Evolutionary conservation across 768 basidiomycete genomes (phyloP).

Genomic region (Favolaschia claudopus): DNA sequence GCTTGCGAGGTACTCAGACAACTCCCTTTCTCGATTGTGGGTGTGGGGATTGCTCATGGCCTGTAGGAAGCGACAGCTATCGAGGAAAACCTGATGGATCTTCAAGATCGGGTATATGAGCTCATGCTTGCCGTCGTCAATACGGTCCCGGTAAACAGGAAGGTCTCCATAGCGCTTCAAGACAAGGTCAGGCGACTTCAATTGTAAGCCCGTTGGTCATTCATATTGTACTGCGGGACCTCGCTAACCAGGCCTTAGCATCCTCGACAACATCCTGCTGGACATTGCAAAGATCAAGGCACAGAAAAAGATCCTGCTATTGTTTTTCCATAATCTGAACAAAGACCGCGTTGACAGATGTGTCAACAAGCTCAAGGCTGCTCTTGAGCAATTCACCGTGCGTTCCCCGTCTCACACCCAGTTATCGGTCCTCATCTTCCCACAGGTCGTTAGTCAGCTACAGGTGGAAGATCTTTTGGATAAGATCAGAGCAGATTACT

Average conservation of each 20-base stretch:
- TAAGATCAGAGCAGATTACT: slow-evolving; percentile 1
- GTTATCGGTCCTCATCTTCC: background rate
- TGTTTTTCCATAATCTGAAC: slow-evolving; percentile 1
- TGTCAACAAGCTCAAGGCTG: background rate
- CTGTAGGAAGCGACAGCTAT: background rate
- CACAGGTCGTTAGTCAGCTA: slow-evolving; percentile 6
- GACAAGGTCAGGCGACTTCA: background rate
- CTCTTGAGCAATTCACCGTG: slow-evolving; percentile 8
- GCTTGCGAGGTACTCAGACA: slow-evolving; percentile 2
- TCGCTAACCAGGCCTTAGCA: background rate
- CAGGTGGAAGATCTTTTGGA: slow-evolving; percentile 1
- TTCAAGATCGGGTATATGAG: background rate
- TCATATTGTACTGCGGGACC: background rate
- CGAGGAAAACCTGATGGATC: background rate
- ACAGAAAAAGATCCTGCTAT: background rate
- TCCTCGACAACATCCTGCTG: background rate
- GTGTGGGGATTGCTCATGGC: no score
- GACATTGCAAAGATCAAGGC: slow-evolving; percentile 3
- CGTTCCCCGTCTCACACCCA: background rate
- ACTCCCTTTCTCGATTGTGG: background rate
- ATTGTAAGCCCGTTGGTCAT: background rate
- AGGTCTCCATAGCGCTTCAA: background rate
- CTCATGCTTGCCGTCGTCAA: background rate
- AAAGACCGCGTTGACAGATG: slow-evolving; percentile 1
- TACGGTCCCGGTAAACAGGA: background rate